Base-by-base conservation (phyloP, 208 protist genomes). In the Trypanosomatidae sp. region DNA sequence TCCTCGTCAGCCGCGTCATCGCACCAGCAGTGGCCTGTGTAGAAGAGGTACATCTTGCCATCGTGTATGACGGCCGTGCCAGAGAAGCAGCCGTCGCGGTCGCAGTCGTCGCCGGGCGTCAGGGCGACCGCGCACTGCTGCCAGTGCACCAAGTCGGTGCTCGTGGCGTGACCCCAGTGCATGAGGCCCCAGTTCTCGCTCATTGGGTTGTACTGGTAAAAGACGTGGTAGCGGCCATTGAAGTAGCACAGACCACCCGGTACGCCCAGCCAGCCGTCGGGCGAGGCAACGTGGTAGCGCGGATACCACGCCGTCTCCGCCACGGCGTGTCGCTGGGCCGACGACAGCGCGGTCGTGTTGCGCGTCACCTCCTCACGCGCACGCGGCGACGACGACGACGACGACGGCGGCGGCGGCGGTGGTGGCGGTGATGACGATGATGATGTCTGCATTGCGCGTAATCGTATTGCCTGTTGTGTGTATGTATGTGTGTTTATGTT, bases 71-170 rank as follows among this genome's bases (percentile, higher is more conserved):
- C 61, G 3, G 61, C 42, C 6, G 61, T 59, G 32, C 67, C 67
- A 15, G 67, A 75, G 62, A 75, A 75, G 59, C 67, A 75, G 23
- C 67, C 67, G 24, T 75, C 67, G 16, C 46, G 46, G 57, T 75
- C 67, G 37, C 28, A 67, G 7, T 46, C 10, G 8, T 64, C 57
- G 11, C 61, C 61, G 1, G 67, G 67, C 0, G 57, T 61, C n/a
- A 75, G 49, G 13, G 61, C 61, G 15, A 67, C 28, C 5, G 67
- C 56, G 39, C 58, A 48, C 22, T 70, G 61, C 44, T 54, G 37
- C 62, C 67, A 75, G 56, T 71, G 46, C 0, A 75, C 53, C 10
- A 75, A 48, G 18, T 75, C 62, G 6, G 49, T 37, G 57, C 67
- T 75, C 22, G 52, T 63, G 16, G 27, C 0, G 51, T 75, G 67